These are phyloP conservation scores for Penicillium sp. DNA, from an alignment of 2,329 filamentous ascomycete species.

Conservation along the genomic window DNA sequence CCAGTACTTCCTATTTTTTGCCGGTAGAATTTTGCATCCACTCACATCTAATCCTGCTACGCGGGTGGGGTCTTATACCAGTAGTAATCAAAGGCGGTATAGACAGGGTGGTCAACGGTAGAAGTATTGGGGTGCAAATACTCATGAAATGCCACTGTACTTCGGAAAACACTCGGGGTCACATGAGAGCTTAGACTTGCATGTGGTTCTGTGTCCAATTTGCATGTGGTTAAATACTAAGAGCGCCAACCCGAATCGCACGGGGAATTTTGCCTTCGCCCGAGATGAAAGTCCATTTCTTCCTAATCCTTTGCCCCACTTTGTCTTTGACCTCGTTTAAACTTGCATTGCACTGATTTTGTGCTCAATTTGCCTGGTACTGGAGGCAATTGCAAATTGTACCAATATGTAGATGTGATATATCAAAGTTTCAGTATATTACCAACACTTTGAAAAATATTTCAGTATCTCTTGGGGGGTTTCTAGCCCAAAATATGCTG, in stretches of 20 bases:
- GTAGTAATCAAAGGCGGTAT: too few species aligned
- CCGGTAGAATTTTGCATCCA: too few species aligned
- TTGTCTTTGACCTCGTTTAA: not conserved
- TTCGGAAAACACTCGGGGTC: not conserved
- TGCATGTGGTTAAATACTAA: not conserved
- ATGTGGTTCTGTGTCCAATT: not conserved
- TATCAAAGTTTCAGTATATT: too few species aligned
- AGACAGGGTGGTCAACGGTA: too few species aligned
- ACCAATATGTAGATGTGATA: not conserved
- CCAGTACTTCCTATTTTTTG: too few species aligned
- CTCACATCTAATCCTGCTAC: too few species aligned
- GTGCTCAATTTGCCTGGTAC: not conserved
- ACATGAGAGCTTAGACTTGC: not conserved
- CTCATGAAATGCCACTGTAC: too few species aligned
- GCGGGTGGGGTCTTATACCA: too few species aligned
- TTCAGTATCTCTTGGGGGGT: too few species aligned
- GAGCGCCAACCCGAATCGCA: not conserved
- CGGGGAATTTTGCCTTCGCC: not conserved
- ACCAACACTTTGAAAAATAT: too few species aligned
- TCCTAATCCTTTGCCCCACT: not conserved
- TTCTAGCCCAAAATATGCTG: not conserved
- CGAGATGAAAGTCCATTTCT: not conserved
- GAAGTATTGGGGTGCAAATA: too few species aligned
- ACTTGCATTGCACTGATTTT: not conserved
- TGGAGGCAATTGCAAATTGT: not conserved